Evolutionary conservation across 2,329 filamentous ascomycete species (phyloP).

Genomic region (Fusarium irregulare): DNA sequence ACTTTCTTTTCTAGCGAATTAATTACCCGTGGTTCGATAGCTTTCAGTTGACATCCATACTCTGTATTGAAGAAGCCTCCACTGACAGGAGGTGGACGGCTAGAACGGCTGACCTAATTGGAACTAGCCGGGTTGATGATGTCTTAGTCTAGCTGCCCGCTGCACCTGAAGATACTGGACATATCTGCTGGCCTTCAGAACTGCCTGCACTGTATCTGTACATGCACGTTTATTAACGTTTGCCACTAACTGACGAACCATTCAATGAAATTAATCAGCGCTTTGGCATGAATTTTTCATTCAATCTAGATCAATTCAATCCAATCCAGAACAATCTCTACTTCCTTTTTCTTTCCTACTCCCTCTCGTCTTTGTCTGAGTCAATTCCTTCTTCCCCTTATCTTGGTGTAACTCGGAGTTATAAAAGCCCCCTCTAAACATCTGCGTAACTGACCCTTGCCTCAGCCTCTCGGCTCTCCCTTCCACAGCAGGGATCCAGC

Average conservation of each 20-base stretch:
- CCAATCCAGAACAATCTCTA: not conserved
- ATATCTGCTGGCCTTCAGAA: not conserved
- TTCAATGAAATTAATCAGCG: conserved; percentile 28
- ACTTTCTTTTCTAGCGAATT: not conserved
- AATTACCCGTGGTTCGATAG: conserved; percentile 1
- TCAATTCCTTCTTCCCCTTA: not conserved
- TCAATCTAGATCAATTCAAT: not conserved
- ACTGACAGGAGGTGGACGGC: not conserved
- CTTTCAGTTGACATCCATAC: not conserved
- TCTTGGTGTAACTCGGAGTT: not conserved
- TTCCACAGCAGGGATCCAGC: conserved; percentile 6
- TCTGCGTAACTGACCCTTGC: conserved; percentile 6
- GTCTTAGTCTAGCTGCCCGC: not conserved
- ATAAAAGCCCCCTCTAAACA: conserved; percentile 1
- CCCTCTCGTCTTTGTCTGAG: not conserved
- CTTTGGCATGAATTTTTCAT: conserved; percentile 9
- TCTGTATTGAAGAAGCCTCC: not conserved
- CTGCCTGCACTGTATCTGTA: not conserved
- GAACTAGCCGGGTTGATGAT: conserved; percentile 18
- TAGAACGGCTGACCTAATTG: conserved; percentile 1
- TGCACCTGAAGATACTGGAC: conserved; percentile 6
- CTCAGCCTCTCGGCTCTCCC: not conserved
- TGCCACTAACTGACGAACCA: conserved; percentile 21
- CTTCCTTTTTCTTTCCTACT: not conserved
- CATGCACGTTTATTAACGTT: conserved; percentile 7